These are phyloP conservation scores for Citrus glauca DNA, from an alignment of 345 rosid species.

Conservation along the genomic window DNA sequence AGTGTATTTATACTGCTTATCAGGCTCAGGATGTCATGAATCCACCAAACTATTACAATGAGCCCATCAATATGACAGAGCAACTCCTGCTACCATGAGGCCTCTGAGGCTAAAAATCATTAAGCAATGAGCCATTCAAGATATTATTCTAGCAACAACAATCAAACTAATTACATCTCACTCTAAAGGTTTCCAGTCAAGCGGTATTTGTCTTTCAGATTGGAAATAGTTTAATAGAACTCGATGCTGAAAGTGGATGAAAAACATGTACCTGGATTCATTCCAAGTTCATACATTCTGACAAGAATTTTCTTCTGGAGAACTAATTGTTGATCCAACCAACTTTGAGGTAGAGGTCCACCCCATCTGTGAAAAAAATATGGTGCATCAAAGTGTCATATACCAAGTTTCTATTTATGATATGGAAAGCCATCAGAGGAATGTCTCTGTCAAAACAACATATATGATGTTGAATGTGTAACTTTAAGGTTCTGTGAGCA, in stretches of 20 bases:
- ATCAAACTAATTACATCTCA: background rate
- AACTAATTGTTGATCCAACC: constrained; percentile 53
- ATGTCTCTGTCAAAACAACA: background rate
- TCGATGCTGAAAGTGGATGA: background rate
- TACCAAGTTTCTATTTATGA: background rate
- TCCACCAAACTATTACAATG: too few species aligned
- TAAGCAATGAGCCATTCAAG: background rate
- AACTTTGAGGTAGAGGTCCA: constrained; percentile 69
- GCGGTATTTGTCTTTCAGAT: background rate
- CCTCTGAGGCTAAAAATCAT: background rate
- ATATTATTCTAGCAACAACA: background rate
- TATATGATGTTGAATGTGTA: background rate
- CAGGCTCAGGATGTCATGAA: too few species aligned
- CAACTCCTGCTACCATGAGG: background rate
- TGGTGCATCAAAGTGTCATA: background rate
- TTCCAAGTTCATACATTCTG: constrained; percentile 70
- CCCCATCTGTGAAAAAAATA: constrained; percentile 51
- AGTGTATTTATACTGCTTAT: too few species aligned
- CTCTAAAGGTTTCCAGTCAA: background rate
- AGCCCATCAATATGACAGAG: background rate
- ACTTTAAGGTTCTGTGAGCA: background rate
- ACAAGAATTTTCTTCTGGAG: constrained; percentile 60
- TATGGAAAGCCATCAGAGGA: constrained; percentile 11
- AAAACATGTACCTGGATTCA: constrained; percentile 56
- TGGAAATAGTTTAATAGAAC: background rate